These are phyloP conservation scores for Holtermanniella nyarrowii DNA, from an alignment of 768 basidiomycete genomes.

Conservation along the genomic window DNA sequence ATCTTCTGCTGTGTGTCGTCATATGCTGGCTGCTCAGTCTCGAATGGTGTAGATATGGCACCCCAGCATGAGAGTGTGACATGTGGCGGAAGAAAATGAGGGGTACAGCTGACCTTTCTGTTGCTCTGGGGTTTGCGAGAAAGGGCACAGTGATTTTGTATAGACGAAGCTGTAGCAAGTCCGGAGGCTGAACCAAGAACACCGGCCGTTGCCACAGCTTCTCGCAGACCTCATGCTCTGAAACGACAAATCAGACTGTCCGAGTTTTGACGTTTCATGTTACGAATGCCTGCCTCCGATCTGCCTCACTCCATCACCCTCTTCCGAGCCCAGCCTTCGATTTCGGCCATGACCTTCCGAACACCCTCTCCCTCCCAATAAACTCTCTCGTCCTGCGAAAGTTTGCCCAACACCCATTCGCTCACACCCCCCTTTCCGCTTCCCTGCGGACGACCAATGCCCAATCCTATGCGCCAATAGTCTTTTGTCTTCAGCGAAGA, in stretches of 20 bases:
- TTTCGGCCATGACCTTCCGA: constrained; percentile 1
- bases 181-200: no score
- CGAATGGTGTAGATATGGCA: no score
- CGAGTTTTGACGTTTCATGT: no score
- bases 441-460: constrained; percentile 8
- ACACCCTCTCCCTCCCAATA: constrained; percentile 13
- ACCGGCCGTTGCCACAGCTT: no score
- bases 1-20: background rate
- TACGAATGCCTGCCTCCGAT: background rate
- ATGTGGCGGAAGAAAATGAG: no score
- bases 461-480: constrained; percentile 11
- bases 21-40: background rate
- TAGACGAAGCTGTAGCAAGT: no score
- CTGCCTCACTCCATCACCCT: background rate
- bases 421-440: constrained; percentile 3
- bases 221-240: no score
- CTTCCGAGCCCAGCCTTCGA: background rate
- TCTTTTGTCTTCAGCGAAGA: constrained; percentile 3
- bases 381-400: constrained; percentile 7
- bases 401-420: constrained; percentile 11
- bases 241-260: no score
- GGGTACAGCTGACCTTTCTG: no score
- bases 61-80: no score
- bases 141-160: no score
- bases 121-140: no score